Evolutionary conservation across 2,329 filamentous ascomycete species (phyloP).

Genomic region (Orbilia quercus): DNA sequence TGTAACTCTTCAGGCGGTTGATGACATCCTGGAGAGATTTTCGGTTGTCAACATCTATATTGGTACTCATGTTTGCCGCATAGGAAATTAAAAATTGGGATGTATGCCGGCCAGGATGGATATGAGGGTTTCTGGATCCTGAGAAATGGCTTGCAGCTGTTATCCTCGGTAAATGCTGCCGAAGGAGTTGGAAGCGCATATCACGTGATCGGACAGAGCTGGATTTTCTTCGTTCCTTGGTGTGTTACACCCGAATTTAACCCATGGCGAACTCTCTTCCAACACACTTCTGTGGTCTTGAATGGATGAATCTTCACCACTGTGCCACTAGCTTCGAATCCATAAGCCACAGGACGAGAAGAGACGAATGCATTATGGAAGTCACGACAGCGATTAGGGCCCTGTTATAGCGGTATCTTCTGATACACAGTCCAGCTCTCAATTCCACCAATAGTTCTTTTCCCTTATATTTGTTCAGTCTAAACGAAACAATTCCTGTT

Average conservation of each 20-base stretch:
- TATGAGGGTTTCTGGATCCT: slow-evolving; percentile 29
- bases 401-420: no score
- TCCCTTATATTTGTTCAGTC: neutral
- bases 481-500: neutral
- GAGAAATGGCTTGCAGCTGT: slow-evolving; percentile 9
- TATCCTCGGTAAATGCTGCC: slow-evolving; percentile 53
- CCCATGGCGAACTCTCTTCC: slow-evolving; percentile 26
- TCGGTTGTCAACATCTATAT: slow-evolving; percentile 21
- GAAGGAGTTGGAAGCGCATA: slow-evolving; percentile 23
- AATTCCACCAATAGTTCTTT: neutral
- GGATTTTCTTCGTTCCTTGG: neutral
- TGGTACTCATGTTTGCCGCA: slow-evolving; percentile 31
- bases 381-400: no score
- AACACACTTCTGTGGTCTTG: slow-evolving; percentile 8
- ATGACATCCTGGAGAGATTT: slow-evolving; percentile 45
- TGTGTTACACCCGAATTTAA: slow-evolving; percentile 37
- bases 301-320: neutral
- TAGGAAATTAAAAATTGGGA: slow-evolving; percentile 11
- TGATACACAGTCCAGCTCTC: no score
- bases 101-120: slow-evolving; percentile 18
- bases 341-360: no score
- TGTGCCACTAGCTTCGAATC: no score
- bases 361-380: no score
- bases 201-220: slow-evolving; percentile 40
- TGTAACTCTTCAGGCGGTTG: slow-evolving; percentile 49